Conservation (phyloP, 768 basidiomycete species). For the Astraeus odoratus region DNA sequence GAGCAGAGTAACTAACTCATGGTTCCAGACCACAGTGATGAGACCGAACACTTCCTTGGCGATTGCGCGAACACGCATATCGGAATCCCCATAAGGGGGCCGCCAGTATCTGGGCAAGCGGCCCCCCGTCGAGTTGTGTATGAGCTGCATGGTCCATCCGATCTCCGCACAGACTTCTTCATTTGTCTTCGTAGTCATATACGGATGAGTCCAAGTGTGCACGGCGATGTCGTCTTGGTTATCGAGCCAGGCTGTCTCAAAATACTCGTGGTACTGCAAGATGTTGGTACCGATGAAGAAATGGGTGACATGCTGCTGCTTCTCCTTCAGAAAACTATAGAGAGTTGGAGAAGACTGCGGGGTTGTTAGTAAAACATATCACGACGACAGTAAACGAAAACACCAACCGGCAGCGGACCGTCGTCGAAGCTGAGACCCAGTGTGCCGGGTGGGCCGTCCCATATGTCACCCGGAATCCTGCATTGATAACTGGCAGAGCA, state of each 20-base stretch:
- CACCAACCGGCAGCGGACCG: conserved; percentile 53
- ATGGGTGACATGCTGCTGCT: conserved; percentile 72
- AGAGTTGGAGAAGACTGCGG: conserved; percentile 38
- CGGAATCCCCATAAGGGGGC: conserved; percentile 83
- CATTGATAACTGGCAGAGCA: conserved; percentile 80
- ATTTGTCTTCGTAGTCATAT: conserved; percentile 76
- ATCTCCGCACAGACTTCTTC: conserved; percentile 60
- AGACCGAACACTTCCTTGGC: conserved; percentile 84
- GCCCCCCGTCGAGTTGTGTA: conserved; percentile 77
- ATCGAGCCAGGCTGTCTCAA: conserved; percentile 43
- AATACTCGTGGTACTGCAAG: conserved; percentile 45
- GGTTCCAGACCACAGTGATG: conserved; percentile 84
- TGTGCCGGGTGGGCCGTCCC: conserved; percentile 69
- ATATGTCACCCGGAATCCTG: conserved; percentile 51
- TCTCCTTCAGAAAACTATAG: conserved; percentile 57
- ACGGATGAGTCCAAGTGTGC: conserved; percentile 63
- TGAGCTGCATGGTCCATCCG: conserved; percentile 76
- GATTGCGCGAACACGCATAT: conserved; percentile 78
- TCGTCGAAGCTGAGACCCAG: conserved; percentile 74
- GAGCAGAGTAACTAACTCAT: conserved; percentile 48
- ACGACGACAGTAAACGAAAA: not conserved
- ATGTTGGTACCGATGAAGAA: conserved; percentile 88
- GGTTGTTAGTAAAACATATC: conserved; percentile 4
- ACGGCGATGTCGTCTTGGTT: conserved; percentile 34
- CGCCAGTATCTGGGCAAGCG: conserved; percentile 74